phyloP scores from a whole-genome alignment of 306 rosid species.

The Begonia peltatifolia region DNA sequence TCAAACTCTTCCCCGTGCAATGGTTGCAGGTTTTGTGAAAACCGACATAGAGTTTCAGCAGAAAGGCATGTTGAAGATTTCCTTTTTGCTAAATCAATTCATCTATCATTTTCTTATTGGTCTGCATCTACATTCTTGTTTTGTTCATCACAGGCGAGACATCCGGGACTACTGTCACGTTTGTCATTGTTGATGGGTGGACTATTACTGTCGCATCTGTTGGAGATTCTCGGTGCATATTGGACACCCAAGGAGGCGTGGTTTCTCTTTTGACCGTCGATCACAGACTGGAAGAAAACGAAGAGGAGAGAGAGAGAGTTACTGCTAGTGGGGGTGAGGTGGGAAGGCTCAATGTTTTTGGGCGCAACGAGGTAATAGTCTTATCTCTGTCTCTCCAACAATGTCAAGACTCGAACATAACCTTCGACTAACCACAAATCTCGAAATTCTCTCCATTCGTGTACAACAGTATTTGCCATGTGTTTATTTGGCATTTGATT shows the following conservation, averaged over 20 bases:
- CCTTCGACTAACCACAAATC: too few relatives aligned
- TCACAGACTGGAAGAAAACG: conserved; percentile 91
- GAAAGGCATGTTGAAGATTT: conserved; percentile 36
- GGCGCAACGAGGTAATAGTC: conserved; percentile 71
- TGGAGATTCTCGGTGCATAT: conserved; percentile 92
- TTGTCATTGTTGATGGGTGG: conserved; percentile 93
- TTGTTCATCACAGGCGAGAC: conserved; percentile 57
- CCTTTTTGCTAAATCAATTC: neutral
- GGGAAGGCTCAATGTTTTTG: conserved; percentile 87
- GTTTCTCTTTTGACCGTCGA: conserved; percentile 77
- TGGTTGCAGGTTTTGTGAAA: conserved; percentile 96
- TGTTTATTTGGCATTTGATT: conserved; percentile 14
- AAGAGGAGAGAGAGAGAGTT: conserved; percentile 89
- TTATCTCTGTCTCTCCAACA: neutral
- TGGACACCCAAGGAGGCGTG: conserved; percentile 82
- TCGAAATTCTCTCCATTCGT: too few relatives aligned
- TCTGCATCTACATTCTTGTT: conserved; percentile 7
- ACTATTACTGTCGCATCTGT: conserved; percentile 97
- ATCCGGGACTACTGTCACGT: conserved; percentile 92
- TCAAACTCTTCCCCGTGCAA: conserved; percentile 84
- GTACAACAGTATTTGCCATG: too few relatives aligned
- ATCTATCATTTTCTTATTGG: neutral
- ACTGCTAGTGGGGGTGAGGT: conserved; percentile 97
- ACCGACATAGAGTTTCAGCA: conserved; percentile 93
- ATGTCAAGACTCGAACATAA: too few relatives aligned